A percentile compares a stretch with the other conserved stretches of the same genome.
phyloP scores from a whole-genome alignment of 306 rosid genomes.

The Rosa rugosa region DNA sequence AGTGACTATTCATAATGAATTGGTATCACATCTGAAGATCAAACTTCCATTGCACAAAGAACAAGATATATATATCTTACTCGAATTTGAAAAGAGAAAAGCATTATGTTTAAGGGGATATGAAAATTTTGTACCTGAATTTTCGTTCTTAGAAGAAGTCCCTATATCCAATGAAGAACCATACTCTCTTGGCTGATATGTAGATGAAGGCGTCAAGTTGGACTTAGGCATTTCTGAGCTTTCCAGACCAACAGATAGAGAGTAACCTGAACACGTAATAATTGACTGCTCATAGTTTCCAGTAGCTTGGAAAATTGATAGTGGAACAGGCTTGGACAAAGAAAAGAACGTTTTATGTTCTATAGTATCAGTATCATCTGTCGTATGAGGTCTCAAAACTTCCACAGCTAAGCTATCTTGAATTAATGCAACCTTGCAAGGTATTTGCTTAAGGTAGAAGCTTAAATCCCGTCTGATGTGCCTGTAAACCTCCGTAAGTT shows the following conservation, averaged over 20 bases:
- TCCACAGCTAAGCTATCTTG: conserved; percentile 52
- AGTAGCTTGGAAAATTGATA: conserved; percentile 25
- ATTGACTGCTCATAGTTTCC: conserved; percentile 41
- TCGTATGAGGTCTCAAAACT: conserved; percentile 34
- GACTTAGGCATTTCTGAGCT: conserved; percentile 26
- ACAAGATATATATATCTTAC: neutral
- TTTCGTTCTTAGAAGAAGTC: conserved; percentile 46
- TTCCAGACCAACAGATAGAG: conserved; percentile 28
- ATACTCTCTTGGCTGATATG: conserved; percentile 28
- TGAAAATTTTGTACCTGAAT: conserved; percentile 46
- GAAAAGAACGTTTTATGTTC: conserved; percentile 46
- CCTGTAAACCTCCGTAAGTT: conserved; percentile 38
- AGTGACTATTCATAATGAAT: neutral
- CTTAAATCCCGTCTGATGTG: conserved; percentile 57
- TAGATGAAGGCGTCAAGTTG: conserved; percentile 28
- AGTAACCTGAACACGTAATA: conserved; percentile 32
- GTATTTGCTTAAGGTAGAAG: conserved; percentile 52
- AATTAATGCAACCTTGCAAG: conserved; percentile 65
- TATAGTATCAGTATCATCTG: conserved; percentile 26
- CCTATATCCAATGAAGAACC: conserved; percentile 30
- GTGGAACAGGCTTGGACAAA: conserved; percentile 48
- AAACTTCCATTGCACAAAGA: neutral
- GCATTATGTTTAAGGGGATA: neutral
- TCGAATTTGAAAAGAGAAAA: neutral
- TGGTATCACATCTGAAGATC: neutral